Percentiles rank a stretch among this genome's conserved stretches.
Conservation (phyloP, 148 eudicot species). For the Chenopodium suecicum region DNA sequence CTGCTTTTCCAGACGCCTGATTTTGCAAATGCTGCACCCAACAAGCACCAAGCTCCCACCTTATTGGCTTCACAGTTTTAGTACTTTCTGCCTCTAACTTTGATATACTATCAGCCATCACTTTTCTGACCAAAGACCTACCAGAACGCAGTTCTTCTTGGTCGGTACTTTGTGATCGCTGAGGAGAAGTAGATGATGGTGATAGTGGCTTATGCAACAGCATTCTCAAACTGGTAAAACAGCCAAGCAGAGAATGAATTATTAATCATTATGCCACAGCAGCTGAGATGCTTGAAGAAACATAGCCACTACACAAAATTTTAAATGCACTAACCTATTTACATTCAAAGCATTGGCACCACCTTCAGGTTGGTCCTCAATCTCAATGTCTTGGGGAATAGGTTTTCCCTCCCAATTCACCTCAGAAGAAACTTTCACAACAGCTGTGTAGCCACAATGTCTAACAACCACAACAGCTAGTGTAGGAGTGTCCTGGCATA, state of each 20-base stretch:
- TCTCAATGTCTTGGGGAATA: conserved; percentile 68
- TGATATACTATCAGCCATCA: conserved; percentile 55
- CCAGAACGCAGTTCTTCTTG: conserved; percentile 44
- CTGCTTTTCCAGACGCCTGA: conserved; percentile 70
- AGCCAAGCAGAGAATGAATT: not conserved
- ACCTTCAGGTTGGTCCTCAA: conserved; percentile 90
- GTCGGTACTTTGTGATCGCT: conserved; percentile 47
- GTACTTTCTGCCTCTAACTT: conserved; percentile 55
- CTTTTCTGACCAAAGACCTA: conserved; percentile 55
- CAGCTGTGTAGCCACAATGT: conserved; percentile 84
- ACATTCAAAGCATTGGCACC: conserved; percentile 93
- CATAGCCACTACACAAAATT: not conserved
- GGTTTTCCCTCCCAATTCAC: conserved; percentile 55
- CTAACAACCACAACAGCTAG: conserved; percentile 81
- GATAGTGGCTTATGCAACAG: conserved; percentile 69
- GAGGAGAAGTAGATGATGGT: conserved; percentile 48
- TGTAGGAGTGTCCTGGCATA: conserved; percentile 77
- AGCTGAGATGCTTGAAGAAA: conserved; percentile 1
- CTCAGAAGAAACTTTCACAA: conserved; percentile 66
- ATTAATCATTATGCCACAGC: not conserved
- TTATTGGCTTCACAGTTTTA: conserved; percentile 47
- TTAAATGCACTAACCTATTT: conserved; percentile 58
- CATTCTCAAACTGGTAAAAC: conserved; percentile 69
- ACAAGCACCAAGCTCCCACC: conserved; percentile 99
- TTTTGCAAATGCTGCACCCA: conserved; percentile 97